Base-by-base conservation (phyloP, 169 alveolate species). In the Eimeria acervulina region DNA sequence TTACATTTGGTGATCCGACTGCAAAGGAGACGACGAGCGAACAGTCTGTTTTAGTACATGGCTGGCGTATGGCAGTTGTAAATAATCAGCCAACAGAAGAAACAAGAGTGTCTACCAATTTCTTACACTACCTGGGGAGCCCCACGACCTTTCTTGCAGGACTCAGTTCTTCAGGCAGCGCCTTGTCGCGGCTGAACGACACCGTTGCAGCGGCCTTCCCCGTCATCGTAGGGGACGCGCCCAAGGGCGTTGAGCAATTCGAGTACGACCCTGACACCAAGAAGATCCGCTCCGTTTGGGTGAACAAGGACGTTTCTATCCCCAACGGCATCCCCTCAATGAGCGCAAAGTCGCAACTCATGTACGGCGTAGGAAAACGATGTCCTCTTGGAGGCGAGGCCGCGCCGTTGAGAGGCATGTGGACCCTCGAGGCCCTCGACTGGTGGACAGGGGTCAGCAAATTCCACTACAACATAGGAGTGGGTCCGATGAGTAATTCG, bases 391-490 rank as follows among this genome's bases (percentile, higher is more conserved):
- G 95, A 21, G 80, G 87, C n/a, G 95, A 90, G 7, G 97, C 97
- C 8, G 97, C 95, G 1, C 96, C 97, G 47, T 19, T 91, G 74
- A 40, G 96, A 36, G 97, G 97, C 72, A 90, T 95, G 96, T 95
- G 97, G 97, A 95, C 97, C 40, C 95, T 95, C 13, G 97, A 95
- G 72, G 97, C 96, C 52, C 96, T 95, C 51, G 97, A 95, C 93
- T 95, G 97, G 97, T 90, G 96, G 97, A 95, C 97, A 1, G 97
- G 97, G 28, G 95, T 72, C 51, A 61, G 88, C 66, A 68, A 68
- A 72, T 90, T 90, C 89, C 84, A 90, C 95, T 85, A 95, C 92
- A 90, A 90, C 89, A 91, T 95, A n/a, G 97, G 96, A 33, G 59
- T 51, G 28, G 97, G 97, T n/a, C 97, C 97, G 42, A 81, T 90